Percentiles rank a stretch among this genome's conserved stretches.
These are phyloP conservation scores for Suillus subaureus DNA, from an alignment of 768 basidiomycete species.

Conservation along the genomic window DNA sequence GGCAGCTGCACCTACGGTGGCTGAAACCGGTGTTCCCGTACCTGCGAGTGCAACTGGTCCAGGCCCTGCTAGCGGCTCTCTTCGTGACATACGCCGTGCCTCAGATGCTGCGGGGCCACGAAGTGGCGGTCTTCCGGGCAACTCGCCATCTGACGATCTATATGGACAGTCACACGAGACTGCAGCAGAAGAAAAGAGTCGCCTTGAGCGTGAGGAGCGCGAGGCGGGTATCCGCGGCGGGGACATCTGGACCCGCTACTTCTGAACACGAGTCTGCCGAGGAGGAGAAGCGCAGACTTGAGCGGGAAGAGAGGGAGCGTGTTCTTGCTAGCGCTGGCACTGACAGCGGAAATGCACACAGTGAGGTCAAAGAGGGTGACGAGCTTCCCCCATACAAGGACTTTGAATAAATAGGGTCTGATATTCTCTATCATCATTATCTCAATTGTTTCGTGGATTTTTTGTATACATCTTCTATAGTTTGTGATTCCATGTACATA, in stretches of 20 bases:
- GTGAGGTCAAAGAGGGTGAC: slow-evolving; percentile 35
- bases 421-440: not conserved
- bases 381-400: slow-evolving; percentile 50
- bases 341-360: slow-evolving; percentile 15
- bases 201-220: slow-evolving; percentile 55
- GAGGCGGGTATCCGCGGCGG: slow-evolving; percentile 44
- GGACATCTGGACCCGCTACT: slow-evolving; percentile 15
- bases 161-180: slow-evolving; percentile 40
- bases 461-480: not conserved
- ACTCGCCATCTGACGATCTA: slow-evolving; percentile 32
- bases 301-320: slow-evolving; percentile 68
- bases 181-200: slow-evolving; percentile 68
- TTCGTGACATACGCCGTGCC: slow-evolving; percentile 50
- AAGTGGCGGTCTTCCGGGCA: slow-evolving; percentile 30
- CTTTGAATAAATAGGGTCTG: slow-evolving; percentile 22
- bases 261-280: slow-evolving; percentile 50
- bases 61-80: slow-evolving; percentile 66
- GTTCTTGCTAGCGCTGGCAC: slow-evolving; percentile 33
- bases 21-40: slow-evolving; percentile 78
- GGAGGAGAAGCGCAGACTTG: slow-evolving; percentile 65
- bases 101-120: slow-evolving; percentile 39
- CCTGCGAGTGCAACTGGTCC: slow-evolving; percentile 57
- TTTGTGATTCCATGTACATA: not conserved
- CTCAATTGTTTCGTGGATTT: not conserved
- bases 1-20: slow-evolving; percentile 59